These are phyloP conservation scores for Cyberlindnera veronae DNA, from an alignment of 805 yeast species.

Conservation along the genomic window DNA sequence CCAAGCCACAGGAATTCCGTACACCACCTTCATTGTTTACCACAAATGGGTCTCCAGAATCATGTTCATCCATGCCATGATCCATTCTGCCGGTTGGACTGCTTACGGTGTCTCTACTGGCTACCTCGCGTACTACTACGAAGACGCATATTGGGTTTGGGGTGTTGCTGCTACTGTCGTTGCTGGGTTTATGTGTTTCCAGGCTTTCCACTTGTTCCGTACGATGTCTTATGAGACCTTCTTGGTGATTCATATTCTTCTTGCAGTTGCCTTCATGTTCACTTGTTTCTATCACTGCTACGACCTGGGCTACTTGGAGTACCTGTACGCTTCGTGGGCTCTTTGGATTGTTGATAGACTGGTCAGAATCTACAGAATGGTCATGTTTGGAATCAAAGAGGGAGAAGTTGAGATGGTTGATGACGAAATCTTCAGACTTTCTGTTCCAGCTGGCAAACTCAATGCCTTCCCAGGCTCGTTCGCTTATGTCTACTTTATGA, in stretches of 20 bases:
- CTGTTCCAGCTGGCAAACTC: slow-evolving; percentile 44
- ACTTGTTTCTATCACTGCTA: slow-evolving; percentile 58
- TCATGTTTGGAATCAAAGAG: slow-evolving; percentile 20
- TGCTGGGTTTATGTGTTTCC: slow-evolving; percentile 42
- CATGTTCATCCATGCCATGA: slow-evolving; percentile 26
- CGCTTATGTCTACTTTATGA: slow-evolving; percentile 55
- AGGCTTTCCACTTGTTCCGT: slow-evolving; percentile 50
- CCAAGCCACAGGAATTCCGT: slow-evolving; percentile 59
- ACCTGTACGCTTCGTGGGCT: slow-evolving; percentile 38
- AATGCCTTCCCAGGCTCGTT: slow-evolving; percentile 51
- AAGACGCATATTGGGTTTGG: slow-evolving; percentile 25
- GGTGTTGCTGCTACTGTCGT: slow-evolving; percentile 46
- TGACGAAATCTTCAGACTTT: slow-evolving; percentile 47
- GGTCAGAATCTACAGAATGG: slow-evolving; percentile 39
- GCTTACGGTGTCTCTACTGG: slow-evolving; percentile 10
- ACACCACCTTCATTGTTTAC: slow-evolving; percentile 55
- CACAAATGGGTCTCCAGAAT: slow-evolving; percentile 64
- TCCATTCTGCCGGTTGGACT: slow-evolving; percentile 23
- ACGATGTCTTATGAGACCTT: slow-evolving; percentile 56
- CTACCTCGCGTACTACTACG: slow-evolving; percentile 7
- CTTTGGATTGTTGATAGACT: slow-evolving; percentile 40
- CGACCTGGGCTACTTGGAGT: slow-evolving; percentile 46
- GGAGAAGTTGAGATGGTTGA: slow-evolving; percentile 25
- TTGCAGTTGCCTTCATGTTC: slow-evolving; percentile 51
- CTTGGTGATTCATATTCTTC: slow-evolving; percentile 50